Conservation (phyloP, 2,329 filamentous ascomycete genomes). For the Chaetomium sp. region DNA sequence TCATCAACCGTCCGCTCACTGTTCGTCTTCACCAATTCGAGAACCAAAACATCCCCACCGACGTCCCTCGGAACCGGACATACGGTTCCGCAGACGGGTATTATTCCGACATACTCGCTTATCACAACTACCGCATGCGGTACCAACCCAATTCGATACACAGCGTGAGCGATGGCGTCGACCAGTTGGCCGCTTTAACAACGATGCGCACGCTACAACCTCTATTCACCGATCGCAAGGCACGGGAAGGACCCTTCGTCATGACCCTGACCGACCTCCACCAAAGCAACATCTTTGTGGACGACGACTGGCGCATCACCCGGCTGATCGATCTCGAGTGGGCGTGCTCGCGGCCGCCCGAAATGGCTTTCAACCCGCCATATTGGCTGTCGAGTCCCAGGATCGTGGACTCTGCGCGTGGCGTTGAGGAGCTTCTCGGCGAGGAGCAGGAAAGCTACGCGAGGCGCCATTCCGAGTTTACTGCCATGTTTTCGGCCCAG, state of each 20-base stretch:
- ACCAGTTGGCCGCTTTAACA: neutral
- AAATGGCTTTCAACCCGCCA: slow-evolving; percentile 1
- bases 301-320: slow-evolving; percentile 1
- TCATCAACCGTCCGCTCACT: neutral
- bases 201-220: neutral
- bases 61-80: neutral
- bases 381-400: neutral
- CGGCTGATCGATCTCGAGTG: slow-evolving; percentile 1
- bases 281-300: slow-evolving; percentile 6
- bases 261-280: slow-evolving; percentile 3
- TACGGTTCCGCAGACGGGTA: neutral
- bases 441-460: neutral
- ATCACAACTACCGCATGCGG: neutral
- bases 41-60: neutral
- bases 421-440: neutral
- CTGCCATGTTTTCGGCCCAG: neutral
- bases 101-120: neutral
- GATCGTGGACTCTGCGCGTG: neutral
- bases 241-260: neutral
- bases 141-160: neutral
- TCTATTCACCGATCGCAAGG: neutral
- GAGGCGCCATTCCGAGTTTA: neutral
- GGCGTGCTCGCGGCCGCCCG: neutral
- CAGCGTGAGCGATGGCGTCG: neutral
- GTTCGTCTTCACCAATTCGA: neutral